Evolutionary conservation across 805 yeast genomes (phyloP).

Genomic region (Cyberlindnera sargentensis): DNA sequence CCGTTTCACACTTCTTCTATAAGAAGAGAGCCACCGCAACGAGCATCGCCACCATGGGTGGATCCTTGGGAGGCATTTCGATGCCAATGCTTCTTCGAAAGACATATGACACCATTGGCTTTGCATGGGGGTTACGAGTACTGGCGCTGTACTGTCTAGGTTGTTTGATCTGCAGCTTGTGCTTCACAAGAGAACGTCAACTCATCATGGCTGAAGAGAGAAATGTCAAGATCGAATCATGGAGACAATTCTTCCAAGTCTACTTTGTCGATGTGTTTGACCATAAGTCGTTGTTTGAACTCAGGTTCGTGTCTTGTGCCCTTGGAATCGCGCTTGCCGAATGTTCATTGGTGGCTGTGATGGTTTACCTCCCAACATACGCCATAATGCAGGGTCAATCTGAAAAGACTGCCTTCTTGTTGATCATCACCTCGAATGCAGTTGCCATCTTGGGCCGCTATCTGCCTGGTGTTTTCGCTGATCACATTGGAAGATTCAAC

Average conservation of each 20-base stretch:
- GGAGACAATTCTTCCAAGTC: conserved; percentile 9
- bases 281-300: conserved; percentile 34
- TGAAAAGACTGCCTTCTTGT: conserved; percentile 33
- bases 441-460: conserved; percentile 38
- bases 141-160: conserved; percentile 35
- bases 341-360: conserved; percentile 35
- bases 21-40: conserved; percentile 37
- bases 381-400: conserved; percentile 38
- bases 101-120: conserved; percentile 37
- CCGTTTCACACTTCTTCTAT: conserved; percentile 39
- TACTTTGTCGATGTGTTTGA: conserved; percentile 24
- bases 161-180: conserved; percentile 20
- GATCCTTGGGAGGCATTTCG: conserved; percentile 43
- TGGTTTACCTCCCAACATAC: conserved; percentile 47
- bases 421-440: conserved; percentile 38
- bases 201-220: conserved; percentile 12
- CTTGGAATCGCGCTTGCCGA: conserved; percentile 41
- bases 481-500: conserved; percentile 45
- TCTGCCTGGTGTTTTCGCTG: conserved; percentile 37
- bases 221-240: conserved; percentile 6
- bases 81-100: conserved; percentile 40
- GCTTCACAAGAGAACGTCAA: conserved; percentile 27
- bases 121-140: conserved; percentile 46
- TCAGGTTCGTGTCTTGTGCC: conserved; percentile 36
- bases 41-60: conserved; percentile 42